Percentiles rank a stretch among this genome's conserved stretches.
Evolutionary conservation across 179 eudicot genomes (phyloP).

Genomic region (Carnegiea gigantea): DNA sequence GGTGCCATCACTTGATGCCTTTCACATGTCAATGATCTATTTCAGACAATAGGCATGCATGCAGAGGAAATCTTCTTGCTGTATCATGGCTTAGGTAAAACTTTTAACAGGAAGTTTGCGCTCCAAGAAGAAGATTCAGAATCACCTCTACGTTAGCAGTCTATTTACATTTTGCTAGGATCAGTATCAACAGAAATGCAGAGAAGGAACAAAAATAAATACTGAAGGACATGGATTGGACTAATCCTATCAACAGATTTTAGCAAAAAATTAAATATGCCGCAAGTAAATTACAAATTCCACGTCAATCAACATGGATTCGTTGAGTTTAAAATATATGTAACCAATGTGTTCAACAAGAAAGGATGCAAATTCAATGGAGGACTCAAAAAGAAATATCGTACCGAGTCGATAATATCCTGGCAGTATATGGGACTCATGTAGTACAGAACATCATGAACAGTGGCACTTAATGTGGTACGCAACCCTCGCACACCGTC

Average conservation of each 20-base stretch:
- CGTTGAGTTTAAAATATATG: neutral
- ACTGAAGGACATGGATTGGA: neutral
- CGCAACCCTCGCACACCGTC: conserved; percentile 94
- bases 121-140: neutral
- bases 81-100: too few relatives aligned
- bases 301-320: neutral
- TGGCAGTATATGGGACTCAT: conserved; percentile 99
- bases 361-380: neutral
- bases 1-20: neutral
- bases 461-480: conserved; percentile 87
- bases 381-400: conserved; percentile 17
- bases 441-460: conserved; percentile 94
- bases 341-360: neutral
- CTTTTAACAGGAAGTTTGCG: neutral
- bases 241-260: neutral
- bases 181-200: neutral
- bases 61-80: neutral
- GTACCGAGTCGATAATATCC: conserved; percentile 90
- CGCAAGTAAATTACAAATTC: neutral
- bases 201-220: neutral
- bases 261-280: neutral
- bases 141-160: neutral
- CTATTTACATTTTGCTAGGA: neutral
- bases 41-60: neutral
- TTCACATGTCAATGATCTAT: neutral